Conservation (phyloP, 2,329 filamentous ascomycete species). For the Penicillium digitatum region DNA sequence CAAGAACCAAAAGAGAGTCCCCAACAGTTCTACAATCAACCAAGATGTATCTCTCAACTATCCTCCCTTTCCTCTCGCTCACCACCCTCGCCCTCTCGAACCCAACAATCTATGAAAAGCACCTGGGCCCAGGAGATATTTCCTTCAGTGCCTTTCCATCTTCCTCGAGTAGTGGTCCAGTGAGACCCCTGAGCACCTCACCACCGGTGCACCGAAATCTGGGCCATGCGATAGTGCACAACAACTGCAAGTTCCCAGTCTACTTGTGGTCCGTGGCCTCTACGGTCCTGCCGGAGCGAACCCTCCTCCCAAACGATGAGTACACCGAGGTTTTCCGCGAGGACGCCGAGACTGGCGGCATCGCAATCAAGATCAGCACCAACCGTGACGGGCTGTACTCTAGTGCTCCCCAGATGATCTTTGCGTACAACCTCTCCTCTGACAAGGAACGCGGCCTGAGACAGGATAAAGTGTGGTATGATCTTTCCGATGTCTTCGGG, state of each 20-base stretch:
- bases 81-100: conserved; percentile 7
- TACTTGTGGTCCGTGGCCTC: conserved; percentile 41
- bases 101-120: background rate
- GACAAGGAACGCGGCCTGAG: background rate
- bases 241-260: conserved; percentile 32
- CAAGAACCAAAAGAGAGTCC: background rate
- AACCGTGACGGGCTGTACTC: conserved; percentile 32
- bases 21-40: background rate
- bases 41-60: conserved; percentile 11
- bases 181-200: background rate
- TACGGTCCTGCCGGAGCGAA: conserved; percentile 20
- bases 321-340: conserved; percentile 38
- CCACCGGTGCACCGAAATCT: conserved; percentile 6
- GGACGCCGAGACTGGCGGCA: conserved; percentile 36
- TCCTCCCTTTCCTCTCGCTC: conserved; percentile 8
- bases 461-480: conserved; percentile 37
- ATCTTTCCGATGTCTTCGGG: conserved; percentile 45
- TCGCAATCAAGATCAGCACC: conserved; percentile 43
- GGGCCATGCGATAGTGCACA: conserved; percentile 35
- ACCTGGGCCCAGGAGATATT: background rate
- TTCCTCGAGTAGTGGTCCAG: background rate
- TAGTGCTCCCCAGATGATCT: conserved; percentile 38
- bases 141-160: conserved; percentile 5
- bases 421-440: conserved; percentile 41
- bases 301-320: conserved; percentile 19